Conservation (phyloP, 2,329 filamentous ascomycete genomes). For the Dactylellina parvicollis region DNA sequence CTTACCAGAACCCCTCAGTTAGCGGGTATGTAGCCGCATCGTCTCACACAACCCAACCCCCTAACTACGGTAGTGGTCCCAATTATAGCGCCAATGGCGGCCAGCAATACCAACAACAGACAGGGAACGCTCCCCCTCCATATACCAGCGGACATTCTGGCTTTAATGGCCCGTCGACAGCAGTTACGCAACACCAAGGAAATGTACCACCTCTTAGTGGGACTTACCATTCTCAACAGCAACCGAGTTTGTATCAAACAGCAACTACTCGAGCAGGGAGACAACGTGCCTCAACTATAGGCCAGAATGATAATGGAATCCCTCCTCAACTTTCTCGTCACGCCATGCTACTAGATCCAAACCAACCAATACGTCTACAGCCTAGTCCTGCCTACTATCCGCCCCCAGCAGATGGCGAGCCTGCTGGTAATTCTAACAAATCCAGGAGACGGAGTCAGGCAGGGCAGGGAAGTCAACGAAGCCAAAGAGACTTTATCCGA, state of each 20-base stretch:
- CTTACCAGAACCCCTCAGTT: slow-evolving; percentile 49
- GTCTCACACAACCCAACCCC: slow-evolving; percentile 27
- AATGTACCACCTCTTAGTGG: slow-evolving; percentile 26
- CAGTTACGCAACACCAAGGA: slow-evolving; percentile 10
- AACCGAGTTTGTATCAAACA: slow-evolving; percentile 76
- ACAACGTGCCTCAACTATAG: slow-evolving; percentile 94
- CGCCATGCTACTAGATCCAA: slow-evolving; percentile 94
- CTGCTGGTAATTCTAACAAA: slow-evolving; percentile 73
- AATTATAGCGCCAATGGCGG: slow-evolving; percentile 58
- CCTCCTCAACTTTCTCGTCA: slow-evolving; percentile 92
- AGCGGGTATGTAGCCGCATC: slow-evolving; percentile 24
- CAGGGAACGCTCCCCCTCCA: slow-evolving; percentile 42
- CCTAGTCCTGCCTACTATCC: slow-evolving; percentile 98
- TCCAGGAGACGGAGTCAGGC: slow-evolving; percentile 60
- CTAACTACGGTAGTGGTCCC: slow-evolving; percentile 48
- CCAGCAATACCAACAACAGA: slow-evolving; percentile 56
- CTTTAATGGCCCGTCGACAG: slow-evolving; percentile 18
- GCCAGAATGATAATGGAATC: slow-evolving; percentile 91
- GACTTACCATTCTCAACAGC: slow-evolving; percentile 65
- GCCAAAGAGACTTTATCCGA: slow-evolving; percentile 88
- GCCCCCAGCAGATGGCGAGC: slow-evolving; percentile 84
- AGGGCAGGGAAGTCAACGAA: slow-evolving; percentile 59
- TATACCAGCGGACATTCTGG: slow-evolving; percentile 30
- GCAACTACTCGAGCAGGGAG: slow-evolving; percentile 80
- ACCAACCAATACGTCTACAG: slow-evolving; percentile 89